Evolutionary conservation across 495 filamentous ascomycete species (phyloP), one percentile per base, ranked within the genome.

Genomic region (Beverwykella pulmonaria): DNA sequence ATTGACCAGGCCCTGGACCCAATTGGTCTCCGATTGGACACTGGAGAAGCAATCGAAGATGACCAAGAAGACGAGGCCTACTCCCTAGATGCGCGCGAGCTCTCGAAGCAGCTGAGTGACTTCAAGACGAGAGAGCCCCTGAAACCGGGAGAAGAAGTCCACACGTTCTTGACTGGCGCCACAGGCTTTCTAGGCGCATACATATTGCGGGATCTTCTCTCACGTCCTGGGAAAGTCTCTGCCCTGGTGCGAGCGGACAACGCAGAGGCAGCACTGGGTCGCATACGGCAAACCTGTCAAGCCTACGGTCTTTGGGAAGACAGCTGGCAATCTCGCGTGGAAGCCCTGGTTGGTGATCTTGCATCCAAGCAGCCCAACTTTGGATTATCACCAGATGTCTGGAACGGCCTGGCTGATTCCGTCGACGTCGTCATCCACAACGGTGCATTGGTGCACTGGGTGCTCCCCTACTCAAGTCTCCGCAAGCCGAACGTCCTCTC

Each of bases 151-250:
- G 12, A 63, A 20, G 76, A 78, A 41, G 73, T 82, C 5, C 92
- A 87, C 0, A 79, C 93, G 20, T 88, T 98, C 73, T 80, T 97
- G 6, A 97, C 94, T 15, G 94, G 93, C 30, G 92, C 90, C 0
- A 97, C 94, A 32, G 93, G 93, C 9, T 98, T 97, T 80, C 76
- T 97, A 7, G 94, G 94, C 23, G 86, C 90, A 0, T 93, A 90
- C 65, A 83, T 97, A 23, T 80, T 98, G 7, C 82, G 79, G 19
- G 91, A 96, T 29, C 75, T 97, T 10, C 81, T 97, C 0, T 80
- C 81, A 14, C 82, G 89, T 9, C 70, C 36, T 80, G 78, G 30
- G 74, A 88, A 84, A 72, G 82, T 97, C n/a, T 83, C 95, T 52
- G 85, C 87, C 2, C 88, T 92, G 57, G 90, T 97, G 5, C 88